phyloP scores from a whole-genome alignment of 164 flowering plant genomes.

The Cinnamomum micranthum region DNA sequence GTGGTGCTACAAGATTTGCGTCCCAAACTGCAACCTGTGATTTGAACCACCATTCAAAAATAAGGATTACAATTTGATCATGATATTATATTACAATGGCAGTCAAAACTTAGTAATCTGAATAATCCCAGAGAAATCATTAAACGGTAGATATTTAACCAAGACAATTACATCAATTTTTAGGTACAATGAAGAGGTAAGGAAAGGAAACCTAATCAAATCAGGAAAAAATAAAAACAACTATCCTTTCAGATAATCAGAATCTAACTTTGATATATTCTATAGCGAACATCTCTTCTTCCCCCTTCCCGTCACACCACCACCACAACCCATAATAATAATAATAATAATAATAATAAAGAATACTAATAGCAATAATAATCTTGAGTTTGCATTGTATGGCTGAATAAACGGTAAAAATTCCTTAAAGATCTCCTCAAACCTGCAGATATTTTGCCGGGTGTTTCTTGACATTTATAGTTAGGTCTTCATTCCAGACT shows the following conservation, averaged over 20 bases:
- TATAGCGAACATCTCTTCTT: too few species aligned
- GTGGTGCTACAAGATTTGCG: constrained; percentile 96
- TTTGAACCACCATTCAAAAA: constrained; percentile 1
- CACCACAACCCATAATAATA: too few species aligned
- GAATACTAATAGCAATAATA: too few species aligned
- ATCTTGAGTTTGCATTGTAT: too few species aligned
- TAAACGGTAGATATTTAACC: too few species aligned
- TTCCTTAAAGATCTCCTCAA: constrained; percentile 2
- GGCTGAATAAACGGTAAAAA: too few species aligned
- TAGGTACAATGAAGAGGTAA: neutral
- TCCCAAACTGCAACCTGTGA: constrained; percentile 97
- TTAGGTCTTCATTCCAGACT: constrained; percentile 84
- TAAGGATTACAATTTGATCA: neutral
- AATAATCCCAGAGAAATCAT: too few species aligned
- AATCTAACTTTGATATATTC: too few species aligned
- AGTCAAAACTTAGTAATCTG: neutral
- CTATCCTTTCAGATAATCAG: too few species aligned
- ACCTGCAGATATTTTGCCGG: constrained; percentile 70
- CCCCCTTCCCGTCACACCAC: too few species aligned
- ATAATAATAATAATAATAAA: too few species aligned
- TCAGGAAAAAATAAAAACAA: neutral
- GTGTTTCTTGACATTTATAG: constrained; percentile 62
- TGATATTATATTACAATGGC: neutral
- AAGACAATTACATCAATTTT: too few species aligned
- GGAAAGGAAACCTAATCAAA: neutral